Percentiles rank a stretch among this genome's conserved stretches.
Conservation (phyloP, 1,139 yeast genomes). For the Blastobotrys arbuscula region DNA sequence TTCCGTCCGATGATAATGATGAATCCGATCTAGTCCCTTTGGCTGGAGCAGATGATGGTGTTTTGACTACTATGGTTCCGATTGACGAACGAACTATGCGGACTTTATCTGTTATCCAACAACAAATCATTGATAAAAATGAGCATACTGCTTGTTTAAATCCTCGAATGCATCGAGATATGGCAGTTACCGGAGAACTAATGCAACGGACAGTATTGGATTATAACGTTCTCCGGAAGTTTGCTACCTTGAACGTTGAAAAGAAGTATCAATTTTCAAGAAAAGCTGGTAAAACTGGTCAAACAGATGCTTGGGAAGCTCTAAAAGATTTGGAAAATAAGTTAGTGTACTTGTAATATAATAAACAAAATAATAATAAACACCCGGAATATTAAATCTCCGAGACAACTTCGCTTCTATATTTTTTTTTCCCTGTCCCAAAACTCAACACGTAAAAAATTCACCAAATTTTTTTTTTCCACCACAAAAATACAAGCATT, state of each 20-base stretch:
- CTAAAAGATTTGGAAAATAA: constrained; percentile 20
- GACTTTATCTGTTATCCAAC: constrained; percentile 78
- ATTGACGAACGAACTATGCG: constrained; percentile 70
- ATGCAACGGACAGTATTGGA: constrained; percentile 24
- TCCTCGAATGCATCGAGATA: constrained; percentile 42
- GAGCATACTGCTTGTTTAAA: constrained; percentile 74
- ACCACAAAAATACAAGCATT: background rate
- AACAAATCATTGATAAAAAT: constrained; percentile 75
- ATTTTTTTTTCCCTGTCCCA: too few relatives aligned
- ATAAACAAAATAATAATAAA: too few relatives aligned
- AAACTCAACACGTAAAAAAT: too few relatives aligned
- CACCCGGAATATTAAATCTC: too few relatives aligned
- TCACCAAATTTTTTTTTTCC: background rate
- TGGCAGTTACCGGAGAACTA: constrained; percentile 10
- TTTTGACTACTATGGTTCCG: constrained; percentile 69
- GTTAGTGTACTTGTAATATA: constrained; percentile 20
- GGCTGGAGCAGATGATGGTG: constrained; percentile 77
- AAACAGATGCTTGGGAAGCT: constrained; percentile 26
- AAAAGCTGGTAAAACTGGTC: constrained; percentile 33
- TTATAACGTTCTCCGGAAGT: constrained; percentile 25
- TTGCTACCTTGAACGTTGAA: constrained; percentile 23
- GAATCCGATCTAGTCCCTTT: constrained; percentile 38
- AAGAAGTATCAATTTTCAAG: constrained; percentile 29
- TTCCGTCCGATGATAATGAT: constrained; percentile 38
- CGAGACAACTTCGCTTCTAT: too few relatives aligned